Evolutionary conservation across 768 basidiomycete genomes (phyloP), one percentile per base, ranked within the genome.

Genomic region (Trametes coccinea): DNA sequence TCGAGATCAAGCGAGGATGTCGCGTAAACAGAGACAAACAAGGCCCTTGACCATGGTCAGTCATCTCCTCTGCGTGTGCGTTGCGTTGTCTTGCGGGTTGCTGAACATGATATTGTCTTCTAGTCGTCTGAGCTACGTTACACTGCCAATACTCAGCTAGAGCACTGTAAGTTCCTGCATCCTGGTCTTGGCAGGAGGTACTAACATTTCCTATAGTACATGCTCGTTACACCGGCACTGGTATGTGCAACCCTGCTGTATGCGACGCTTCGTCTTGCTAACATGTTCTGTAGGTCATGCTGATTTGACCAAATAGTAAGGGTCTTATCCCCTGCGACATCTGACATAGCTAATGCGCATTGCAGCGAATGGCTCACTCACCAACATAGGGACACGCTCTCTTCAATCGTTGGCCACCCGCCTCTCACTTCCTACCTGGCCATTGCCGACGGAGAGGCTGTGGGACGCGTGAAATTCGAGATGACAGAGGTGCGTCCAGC

Each of bases 301-400:
- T 39, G 96, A 99, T 74, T 77, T 95, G 72, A 92, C 93, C 5
- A 98, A 98, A 80, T 95, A 89, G 96, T 97, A 69, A 64, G 93
- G 41, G 44, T 10, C 27, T 16, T 6, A 53, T 16, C 13, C 9
- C 43, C 54, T n/a, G n/a, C 29, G 45, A 17, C 37, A 0, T 10
- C 30, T 43, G 33, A 22, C 64, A 48, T 37, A 29, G 64, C 70
- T 66, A 17, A 60, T 56, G 41, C 34, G 16, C 60, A 2, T 54
- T 4, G 2, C 70, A 98, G 96, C 76, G 96, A 98, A 72, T 98
- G 96, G 96, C 76, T 96, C 48, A 97, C 94, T 6, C 93, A 98
- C 75, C 96, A 98, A 71, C 95, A 98, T 77, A 87, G 96, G 44
- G 96, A 98, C 73, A 95, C 94, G n/a, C 78, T 93, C 62, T 79